phyloP scores from a whole-genome alignment of 176 grass and related monocot genomes.

The Carex parvula region DNA sequence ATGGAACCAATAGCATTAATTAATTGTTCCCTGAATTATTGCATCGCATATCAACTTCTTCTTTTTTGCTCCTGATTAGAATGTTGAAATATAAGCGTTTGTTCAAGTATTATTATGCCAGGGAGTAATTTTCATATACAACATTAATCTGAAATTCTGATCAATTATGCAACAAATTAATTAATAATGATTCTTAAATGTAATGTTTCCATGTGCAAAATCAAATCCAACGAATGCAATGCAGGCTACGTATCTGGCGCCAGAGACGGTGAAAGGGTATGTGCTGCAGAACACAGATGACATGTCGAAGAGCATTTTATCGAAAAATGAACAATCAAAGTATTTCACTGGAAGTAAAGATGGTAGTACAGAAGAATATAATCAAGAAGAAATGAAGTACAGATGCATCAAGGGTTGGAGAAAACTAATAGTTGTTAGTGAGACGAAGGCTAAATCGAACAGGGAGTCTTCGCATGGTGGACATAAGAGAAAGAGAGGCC shows the following conservation, averaged over 20 bases:
- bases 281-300: background rate
- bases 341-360: slow-evolving; percentile 2
- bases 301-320: background rate
- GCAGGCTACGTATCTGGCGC: background rate
- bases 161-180: background rate
- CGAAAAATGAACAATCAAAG: background rate
- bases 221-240: background rate
- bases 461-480: background rate
- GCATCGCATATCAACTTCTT: background rate
- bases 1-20: too few species aligned
- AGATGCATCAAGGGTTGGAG: background rate
- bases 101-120: background rate
- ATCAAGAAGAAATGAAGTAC: background rate
- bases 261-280: background rate
- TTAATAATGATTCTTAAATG: background rate
- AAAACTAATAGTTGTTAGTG: slow-evolving; percentile 12
- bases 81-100: background rate
- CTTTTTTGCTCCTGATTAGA: background rate
- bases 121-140: background rate
- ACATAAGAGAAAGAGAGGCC: slow-evolving; percentile 17
- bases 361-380: background rate
- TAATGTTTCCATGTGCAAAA: background rate
- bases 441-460: slow-evolving; percentile 1
- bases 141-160: background rate
- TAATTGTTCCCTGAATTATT: background rate